A percentile compares a stretch with the other conserved stretches of the same genome.
Conservation (phyloP, 1,284 basidiomycete species). For the Malassezia pachydermatis region DNA sequence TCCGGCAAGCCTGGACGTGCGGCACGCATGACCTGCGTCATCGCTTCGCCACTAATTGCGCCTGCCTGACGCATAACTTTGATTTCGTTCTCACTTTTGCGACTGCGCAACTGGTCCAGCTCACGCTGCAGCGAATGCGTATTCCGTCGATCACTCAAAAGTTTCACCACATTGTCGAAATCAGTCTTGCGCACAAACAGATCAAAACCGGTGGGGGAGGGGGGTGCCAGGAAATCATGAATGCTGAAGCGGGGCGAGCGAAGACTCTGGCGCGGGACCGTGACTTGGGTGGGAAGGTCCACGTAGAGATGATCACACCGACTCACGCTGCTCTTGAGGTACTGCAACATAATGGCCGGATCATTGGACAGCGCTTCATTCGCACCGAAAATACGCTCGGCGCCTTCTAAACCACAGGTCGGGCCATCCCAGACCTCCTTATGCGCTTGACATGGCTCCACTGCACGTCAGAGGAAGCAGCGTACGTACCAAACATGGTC, state of each 20-base stretch:
- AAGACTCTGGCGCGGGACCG: slow-evolving; percentile 25
- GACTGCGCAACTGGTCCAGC: slow-evolving; percentile 34
- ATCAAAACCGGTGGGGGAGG: slow-evolving; percentile 32
- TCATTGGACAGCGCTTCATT: slow-evolving; percentile 38
- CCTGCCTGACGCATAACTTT: slow-evolving; percentile 42
- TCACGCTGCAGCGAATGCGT: slow-evolving; percentile 32
- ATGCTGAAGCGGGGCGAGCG: slow-evolving; percentile 20
- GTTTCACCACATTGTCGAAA: slow-evolving; percentile 38
- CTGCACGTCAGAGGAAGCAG: background rate
- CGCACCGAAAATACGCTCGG: slow-evolving; percentile 40
- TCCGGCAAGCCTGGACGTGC: slow-evolving; percentile 26
- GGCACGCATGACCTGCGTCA: slow-evolving; percentile 41
- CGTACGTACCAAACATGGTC: slow-evolving; percentile 61
- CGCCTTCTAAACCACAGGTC: slow-evolving; percentile 48
- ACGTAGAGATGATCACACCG: slow-evolving; percentile 36
- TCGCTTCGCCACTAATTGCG: slow-evolving; percentile 31
- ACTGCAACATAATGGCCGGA: slow-evolving; percentile 24
- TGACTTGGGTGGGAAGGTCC: slow-evolving; percentile 32
- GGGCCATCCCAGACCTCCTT: slow-evolving; percentile 91
- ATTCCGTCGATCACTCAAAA: slow-evolving; percentile 35
- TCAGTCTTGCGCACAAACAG: slow-evolving; percentile 40
- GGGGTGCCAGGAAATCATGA: slow-evolving; percentile 40
- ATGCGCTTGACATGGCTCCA: slow-evolving; percentile 60
- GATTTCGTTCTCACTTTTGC: slow-evolving; percentile 39
- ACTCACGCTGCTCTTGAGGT: slow-evolving; percentile 31